Conservation (phyloP, 202 grass and related monocot species). For the Panicum virgatum region DNA sequence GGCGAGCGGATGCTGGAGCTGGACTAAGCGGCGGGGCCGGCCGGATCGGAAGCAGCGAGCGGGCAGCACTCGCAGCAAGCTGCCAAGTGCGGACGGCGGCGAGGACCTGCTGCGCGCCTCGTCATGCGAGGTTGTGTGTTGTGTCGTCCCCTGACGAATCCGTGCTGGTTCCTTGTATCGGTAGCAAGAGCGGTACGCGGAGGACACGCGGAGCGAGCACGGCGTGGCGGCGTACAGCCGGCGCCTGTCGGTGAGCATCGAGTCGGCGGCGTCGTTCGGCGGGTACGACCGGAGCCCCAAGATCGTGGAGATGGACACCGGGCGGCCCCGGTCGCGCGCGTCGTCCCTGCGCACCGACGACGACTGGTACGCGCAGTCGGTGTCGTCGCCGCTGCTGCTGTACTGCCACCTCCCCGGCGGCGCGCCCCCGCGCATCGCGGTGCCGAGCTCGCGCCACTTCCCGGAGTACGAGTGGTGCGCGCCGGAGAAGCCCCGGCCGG, state of each 20-base stretch:
- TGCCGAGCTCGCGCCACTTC: constrained; percentile 48
- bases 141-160: too few species aligned
- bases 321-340: constrained; percentile 60
- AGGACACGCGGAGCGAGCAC: too few species aligned
- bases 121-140: too few species aligned
- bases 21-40: too few species aligned
- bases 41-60: too few species aligned
- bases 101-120: too few species aligned
- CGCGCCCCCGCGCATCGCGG: constrained; percentile 49
- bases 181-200: too few species aligned
- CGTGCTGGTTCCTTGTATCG: too few species aligned
- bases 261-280: constrained; percentile 53
- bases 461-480: constrained; percentile 60
- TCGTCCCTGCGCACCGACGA: constrained; percentile 48
- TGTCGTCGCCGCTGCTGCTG: constrained; percentile 51
- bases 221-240: constrained; percentile 65
- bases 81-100: too few species aligned
- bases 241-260: constrained; percentile 73
- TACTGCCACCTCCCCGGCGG: constrained; percentile 8
- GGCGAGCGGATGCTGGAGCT: too few species aligned
- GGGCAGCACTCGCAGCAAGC: constrained; percentile 77
- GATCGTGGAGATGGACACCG: constrained; percentile 94
- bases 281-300: constrained; percentile 79
- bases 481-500: constrained; percentile 56
- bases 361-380: constrained; percentile 39